Base-by-base conservation (phyloP, 352 stramenopile species). In the Phytopythium delawarense region DNA sequence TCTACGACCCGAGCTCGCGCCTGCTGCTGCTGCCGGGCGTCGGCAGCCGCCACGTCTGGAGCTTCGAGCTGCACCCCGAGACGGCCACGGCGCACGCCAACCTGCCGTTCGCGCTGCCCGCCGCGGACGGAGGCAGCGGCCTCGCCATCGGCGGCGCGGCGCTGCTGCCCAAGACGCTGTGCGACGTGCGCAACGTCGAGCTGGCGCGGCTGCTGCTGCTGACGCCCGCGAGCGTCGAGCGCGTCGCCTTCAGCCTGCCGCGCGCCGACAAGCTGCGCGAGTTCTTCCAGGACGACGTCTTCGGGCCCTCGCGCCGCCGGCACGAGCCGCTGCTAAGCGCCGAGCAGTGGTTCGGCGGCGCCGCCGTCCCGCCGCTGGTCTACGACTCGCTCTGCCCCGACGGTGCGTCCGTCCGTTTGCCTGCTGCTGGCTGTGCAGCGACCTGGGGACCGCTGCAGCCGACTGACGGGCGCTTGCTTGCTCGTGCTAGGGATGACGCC, bases 241-340 rank as follows among this genome's bases (percentile, higher is more conserved):
- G 63, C 34, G 75, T 90, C 1, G 86, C 77, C 20, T 95, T 95
- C 48, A 75, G 69, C 25, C 64, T 95, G 25, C 84, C 86, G 4
- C 78, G 86, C 44, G 76, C 81, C 13, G 68, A 86, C 16, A 89
- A 83, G 53, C 71, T 92, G 7, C 79, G 80, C 40, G 61, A 79
- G 42, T 95, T 81, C 57, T 95, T 93, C 65, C 86, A 95, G 64
- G 86, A 93, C 59, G 84, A 95, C 58, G 65, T 95, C 11, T 93
- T 78, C 42, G 75, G 75, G 5, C 67, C 74, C 18, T 61, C 85
- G 12, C 71, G 66, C 13, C 69, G 65, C 20, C 18, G 18, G 5
- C 32, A 64, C 9, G 55, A 67, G 34, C 67, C 83, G 16, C 64
- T 69, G 40, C 44, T 89, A 15, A 72, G 60, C 37, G 60, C 73